Evolutionary conservation across 1,139 yeast genomes (phyloP), one percentile per base, ranked within the genome.

Genomic region (Suhomyces wounanorum): DNA sequence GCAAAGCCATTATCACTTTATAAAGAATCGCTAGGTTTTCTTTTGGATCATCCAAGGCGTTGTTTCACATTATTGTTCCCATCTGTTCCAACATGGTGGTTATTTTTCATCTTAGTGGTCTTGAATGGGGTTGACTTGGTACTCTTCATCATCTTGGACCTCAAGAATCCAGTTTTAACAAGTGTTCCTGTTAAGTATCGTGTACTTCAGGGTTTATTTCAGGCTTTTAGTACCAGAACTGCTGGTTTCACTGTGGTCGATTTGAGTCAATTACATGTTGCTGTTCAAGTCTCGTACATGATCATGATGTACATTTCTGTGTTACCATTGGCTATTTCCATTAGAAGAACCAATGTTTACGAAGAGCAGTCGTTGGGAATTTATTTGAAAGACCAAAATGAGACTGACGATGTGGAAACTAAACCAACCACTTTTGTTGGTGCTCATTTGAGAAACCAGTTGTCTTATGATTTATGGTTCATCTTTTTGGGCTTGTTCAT

Each of bases 241-340:
- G 96, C 97, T 0, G 99, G 99, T 0, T 87, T 92, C 58, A 61
- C 87, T 0, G 85, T 87, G 37, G 80, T 92, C 31, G 84, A 87
- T 66, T 69, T 94, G 40, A 73, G 89, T 4, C 66, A 69, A 43
- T 73, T 94, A 48, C 96, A 92, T 62, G 94, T 97, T 0, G 96
- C 97, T 0, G 89, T 94, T 44, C 96, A 90, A 66, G 96, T 94
- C 40, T 85, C 96, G 61, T 95, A 95, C 66, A 80, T 91, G 85
- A 79, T 94, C 55, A 92, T 94, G 98, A 94, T 94, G 99, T 94
- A 95, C 72, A 90, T 95, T 30, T 92, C 98, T 6, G 97, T 94
- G 45, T 76, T 92, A 63, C 99, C 99, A 0, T 75, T 94, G 62
- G 99, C 99, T 39, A 94, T 94, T 60, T 89, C 97, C 43, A 91